A percentile compares a stretch with the other conserved stretches of the same genome.
Conservation (phyloP, 805 yeast species). For the Cyberlindnera subsufficiens region DNA sequence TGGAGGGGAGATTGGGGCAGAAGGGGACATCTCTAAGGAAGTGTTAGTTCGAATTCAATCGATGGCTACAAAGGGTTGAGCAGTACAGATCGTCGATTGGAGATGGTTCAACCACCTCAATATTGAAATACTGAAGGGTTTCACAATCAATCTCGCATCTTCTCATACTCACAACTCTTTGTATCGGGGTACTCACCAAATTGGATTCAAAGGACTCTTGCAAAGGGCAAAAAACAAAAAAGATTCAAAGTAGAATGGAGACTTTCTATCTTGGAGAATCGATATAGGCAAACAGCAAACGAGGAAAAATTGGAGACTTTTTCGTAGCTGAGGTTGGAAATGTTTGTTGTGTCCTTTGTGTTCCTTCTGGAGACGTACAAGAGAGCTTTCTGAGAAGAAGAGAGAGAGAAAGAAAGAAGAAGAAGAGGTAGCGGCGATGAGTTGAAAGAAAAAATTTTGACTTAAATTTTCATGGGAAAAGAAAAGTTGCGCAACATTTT, state of each 20-base stretch:
- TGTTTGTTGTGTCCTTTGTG: constrained; percentile 2
- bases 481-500: constrained; percentile 5
- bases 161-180: constrained; percentile 1
- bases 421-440: constrained; percentile 7
- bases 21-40: constrained; percentile 30
- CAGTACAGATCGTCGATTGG: neutral
- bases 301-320: constrained; percentile 4
- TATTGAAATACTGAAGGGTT: neutral
- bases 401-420: constrained; percentile 24
- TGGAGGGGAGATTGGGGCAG: constrained; percentile 87
- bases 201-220: too few relatives aligned
- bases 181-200: too few relatives aligned
- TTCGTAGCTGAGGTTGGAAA: neutral
- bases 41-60: neutral
- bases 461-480: constrained; percentile 7
- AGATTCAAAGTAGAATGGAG: neutral
- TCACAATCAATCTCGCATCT: constrained; percentile 9
- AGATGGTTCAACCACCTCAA: neutral
- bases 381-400: constrained; percentile 26
- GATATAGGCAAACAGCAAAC: neutral
- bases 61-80: neutral
- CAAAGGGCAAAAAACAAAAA: neutral
- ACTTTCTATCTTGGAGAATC: neutral
- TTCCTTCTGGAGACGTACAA: constrained; percentile 12
- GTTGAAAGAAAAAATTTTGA: constrained; percentile 4